A percentile compares a stretch with the other conserved stretches of the same genome.
phyloP scores from a whole-genome alignment of 1,284 basidiomycete genomes.

The Phellinidium pouzarii region DNA sequence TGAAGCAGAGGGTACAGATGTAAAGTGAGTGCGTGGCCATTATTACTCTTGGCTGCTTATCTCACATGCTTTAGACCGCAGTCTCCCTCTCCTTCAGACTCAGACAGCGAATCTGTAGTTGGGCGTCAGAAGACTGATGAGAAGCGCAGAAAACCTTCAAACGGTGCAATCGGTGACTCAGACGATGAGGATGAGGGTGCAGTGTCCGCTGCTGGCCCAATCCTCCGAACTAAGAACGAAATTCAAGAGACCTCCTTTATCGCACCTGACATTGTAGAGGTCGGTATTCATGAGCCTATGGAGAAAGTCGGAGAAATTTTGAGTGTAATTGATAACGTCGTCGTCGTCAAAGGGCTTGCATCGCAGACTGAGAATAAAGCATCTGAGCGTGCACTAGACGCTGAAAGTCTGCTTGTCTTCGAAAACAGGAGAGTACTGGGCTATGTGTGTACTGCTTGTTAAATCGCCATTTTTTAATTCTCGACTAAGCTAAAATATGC shows the following conservation, averaged over 20 bases:
- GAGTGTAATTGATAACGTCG: slow-evolving; percentile 62
- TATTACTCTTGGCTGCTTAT: not conserved
- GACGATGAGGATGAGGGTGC: slow-evolving; percentile 28
- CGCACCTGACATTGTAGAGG: slow-evolving; percentile 30
- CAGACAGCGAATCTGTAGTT: slow-evolving; percentile 7
- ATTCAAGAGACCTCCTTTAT: slow-evolving; percentile 30
- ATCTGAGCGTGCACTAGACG: slow-evolving; percentile 63
- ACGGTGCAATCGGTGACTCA: slow-evolving; percentile 20
- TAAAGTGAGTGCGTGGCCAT: not conserved
- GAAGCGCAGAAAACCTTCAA: slow-evolving; percentile 5
- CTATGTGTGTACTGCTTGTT: slow-evolving; percentile 46
- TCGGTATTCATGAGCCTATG: slow-evolving; percentile 45
- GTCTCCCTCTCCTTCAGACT: slow-evolving; percentile 10
- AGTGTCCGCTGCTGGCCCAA: slow-evolving; percentile 23
- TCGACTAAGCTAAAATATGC: slow-evolving; percentile 17
- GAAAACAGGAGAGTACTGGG: slow-evolving; percentile 79
- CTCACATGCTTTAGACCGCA: not conserved
- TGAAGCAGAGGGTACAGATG: slow-evolving; percentile 25
- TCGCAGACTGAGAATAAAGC: slow-evolving; percentile 37
- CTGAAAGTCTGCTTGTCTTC: slow-evolving; percentile 82
- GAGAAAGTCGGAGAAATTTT: slow-evolving; percentile 71
- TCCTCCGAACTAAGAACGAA: slow-evolving; percentile 27
- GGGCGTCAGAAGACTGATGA: not conserved
- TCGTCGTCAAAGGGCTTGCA: slow-evolving; percentile 59
- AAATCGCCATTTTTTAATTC: too few species aligned